Percentiles rank a stretch among this genome's conserved stretches.
Conservation (phyloP, 2,329 filamentous ascomycete species). For the Helicocarpus griseus region DNA sequence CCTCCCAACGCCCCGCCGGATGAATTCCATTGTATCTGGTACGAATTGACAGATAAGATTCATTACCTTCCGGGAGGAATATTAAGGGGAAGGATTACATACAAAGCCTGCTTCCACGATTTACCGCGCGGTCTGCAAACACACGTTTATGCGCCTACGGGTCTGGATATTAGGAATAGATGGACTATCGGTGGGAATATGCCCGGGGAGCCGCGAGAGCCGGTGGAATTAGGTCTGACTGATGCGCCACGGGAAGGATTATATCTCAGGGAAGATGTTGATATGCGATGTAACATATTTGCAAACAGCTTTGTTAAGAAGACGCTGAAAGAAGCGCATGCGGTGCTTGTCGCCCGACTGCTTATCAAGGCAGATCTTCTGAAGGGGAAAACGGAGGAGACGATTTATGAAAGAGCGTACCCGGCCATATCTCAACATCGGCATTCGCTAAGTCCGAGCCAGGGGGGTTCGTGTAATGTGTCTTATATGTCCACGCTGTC, state of each 20-base stretch:
- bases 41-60: slow-evolving; percentile 67
- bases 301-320: slow-evolving; percentile 70
- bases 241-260: slow-evolving; percentile 58
- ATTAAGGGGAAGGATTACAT: slow-evolving; percentile 58
- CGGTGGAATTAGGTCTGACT: slow-evolving; percentile 53
- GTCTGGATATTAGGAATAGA: slow-evolving; percentile 66
- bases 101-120: slow-evolving; percentile 73
- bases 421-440: not conserved
- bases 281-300: slow-evolving; percentile 70
- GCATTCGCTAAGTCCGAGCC: not conserved
- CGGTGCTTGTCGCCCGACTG: slow-evolving; percentile 57
- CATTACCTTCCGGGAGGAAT: slow-evolving; percentile 61
- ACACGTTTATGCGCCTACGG: slow-evolving; percentile 73
- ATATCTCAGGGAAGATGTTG: slow-evolving; percentile 77
- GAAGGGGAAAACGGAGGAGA: slow-evolving; percentile 18
- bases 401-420: slow-evolving; percentile 1
- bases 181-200: slow-evolving; percentile 67
- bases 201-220: slow-evolving; percentile 58
- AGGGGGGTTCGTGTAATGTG: not conserved
- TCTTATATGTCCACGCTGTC: not conserved
- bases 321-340: slow-evolving; percentile 69
- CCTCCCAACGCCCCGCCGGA: slow-evolving; percentile 58
- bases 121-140: slow-evolving; percentile 65
- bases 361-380: slow-evolving; percentile 41
- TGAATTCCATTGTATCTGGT: slow-evolving; percentile 67